These are phyloP conservation scores for Tolypocladium guangdongense DNA, from an alignment of 2,329 filamentous ascomycete genomes.

Conservation along the genomic window DNA sequence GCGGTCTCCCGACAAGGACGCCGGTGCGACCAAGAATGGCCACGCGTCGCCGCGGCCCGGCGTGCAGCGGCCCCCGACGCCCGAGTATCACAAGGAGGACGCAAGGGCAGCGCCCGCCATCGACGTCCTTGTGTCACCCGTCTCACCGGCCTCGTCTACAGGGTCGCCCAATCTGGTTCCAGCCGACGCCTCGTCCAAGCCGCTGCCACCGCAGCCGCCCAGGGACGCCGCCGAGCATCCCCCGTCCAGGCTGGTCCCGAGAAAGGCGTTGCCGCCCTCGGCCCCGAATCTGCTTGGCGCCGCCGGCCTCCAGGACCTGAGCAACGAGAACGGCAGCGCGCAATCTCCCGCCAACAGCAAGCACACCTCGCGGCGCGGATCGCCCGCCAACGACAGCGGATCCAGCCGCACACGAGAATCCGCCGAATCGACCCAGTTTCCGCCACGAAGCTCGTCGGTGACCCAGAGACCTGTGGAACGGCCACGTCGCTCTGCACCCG, in stretches of 20 bases:
- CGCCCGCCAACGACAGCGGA: slow-evolving; percentile 10
- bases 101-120: slow-evolving; percentile 21
- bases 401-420: slow-evolving; percentile 9
- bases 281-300: slow-evolving; percentile 11
- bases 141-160: slow-evolving; percentile 34
- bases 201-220: slow-evolving; percentile 6
- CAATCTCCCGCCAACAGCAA: background rate
- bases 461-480: slow-evolving; percentile 9
- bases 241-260: slow-evolving; percentile 11
- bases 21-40: background rate
- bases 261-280: slow-evolving; percentile 14
- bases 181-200: slow-evolving; percentile 6
- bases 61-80: slow-evolving; percentile 32
- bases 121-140: slow-evolving; percentile 28
- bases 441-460: slow-evolving; percentile 21
- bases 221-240: slow-evolving; percentile 4
- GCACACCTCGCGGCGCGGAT: background rate
- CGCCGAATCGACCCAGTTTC: slow-evolving; percentile 13
- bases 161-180: slow-evolving; percentile 18
- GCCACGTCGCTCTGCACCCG: slow-evolving; percentile 11
- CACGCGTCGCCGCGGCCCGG: slow-evolving; percentile 5
- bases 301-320: slow-evolving; percentile 13
- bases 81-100: slow-evolving; percentile 36
- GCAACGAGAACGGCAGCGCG: background rate
- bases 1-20: background rate